Evolutionary conservation across 2,329 filamentous ascomycete species (phyloP).

Genomic region (Pestalotiopsis sp.): DNA sequence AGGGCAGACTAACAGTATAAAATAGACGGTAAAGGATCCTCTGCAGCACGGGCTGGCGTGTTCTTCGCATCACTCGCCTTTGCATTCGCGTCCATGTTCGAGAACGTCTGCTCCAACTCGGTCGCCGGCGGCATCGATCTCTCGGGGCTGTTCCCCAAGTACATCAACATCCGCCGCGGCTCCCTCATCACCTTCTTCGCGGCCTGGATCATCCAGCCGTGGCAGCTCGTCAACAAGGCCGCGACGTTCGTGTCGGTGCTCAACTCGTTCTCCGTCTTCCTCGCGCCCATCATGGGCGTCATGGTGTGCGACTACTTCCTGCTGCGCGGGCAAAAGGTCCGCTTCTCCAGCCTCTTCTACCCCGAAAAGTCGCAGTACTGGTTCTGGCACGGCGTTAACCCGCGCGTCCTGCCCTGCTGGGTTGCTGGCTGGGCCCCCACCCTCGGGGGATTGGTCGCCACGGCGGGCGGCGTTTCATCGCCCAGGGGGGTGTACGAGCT

Average conservation of each 20-base stretch:
- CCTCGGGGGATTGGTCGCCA: constrained; percentile 39
- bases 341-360: constrained; percentile 33
- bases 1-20: constrained; percentile 6
- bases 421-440: constrained; percentile 44
- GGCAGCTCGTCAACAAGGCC: constrained; percentile 28
- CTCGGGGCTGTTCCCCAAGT: constrained; percentile 22
- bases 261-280: constrained; percentile 40
- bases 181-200: constrained; percentile 25
- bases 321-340: constrained; percentile 32
- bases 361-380: constrained; percentile 38
- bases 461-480: constrained; percentile 28
- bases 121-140: constrained; percentile 27
- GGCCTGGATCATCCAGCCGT: constrained; percentile 27
- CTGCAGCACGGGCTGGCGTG: constrained; percentile 21
- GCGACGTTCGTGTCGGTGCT: constrained; percentile 28
- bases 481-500: constrained; percentile 16
- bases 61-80: constrained; percentile 27
- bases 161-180: constrained; percentile 28
- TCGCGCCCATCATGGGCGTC: constrained; percentile 35
- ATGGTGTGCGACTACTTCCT: constrained; percentile 37
- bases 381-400: constrained; percentile 43
- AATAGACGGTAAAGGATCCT: constrained; percentile 37
- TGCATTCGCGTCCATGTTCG: constrained; percentile 42
- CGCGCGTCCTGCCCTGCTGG: constrained; percentile 41
- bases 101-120: constrained; percentile 38